These are phyloP conservation scores for Stereum hirsutum DNA, from an alignment of 1,284 basidiomycete genomes.

Conservation along the genomic window DNA sequence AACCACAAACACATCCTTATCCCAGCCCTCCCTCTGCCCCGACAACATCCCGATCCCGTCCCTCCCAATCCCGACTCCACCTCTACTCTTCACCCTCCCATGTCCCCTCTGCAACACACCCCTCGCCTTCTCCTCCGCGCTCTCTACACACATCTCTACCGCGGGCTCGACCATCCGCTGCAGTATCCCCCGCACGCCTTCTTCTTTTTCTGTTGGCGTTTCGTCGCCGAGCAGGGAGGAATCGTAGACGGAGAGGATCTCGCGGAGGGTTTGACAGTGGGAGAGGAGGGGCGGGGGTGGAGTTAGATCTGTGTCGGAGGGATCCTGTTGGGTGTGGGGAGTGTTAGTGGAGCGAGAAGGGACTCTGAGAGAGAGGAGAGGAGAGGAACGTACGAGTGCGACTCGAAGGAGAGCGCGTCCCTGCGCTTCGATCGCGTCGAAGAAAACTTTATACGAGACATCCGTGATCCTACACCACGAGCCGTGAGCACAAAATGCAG, in stretches of 20 bases:
- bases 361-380: too few relatives aligned
- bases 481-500: background rate
- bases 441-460: constrained; percentile 75
- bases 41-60: too few relatives aligned
- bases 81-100: too few relatives aligned
- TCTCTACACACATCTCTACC: constrained; percentile 64
- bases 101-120: too few relatives aligned
- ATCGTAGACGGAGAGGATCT: constrained; percentile 84
- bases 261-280: constrained; percentile 74
- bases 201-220: constrained; percentile 33
- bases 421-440: constrained; percentile 77
- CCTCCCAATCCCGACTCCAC: constrained; percentile 65
- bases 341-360: background rate
- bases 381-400: constrained; percentile 46
- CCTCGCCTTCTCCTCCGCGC: constrained; percentile 60
- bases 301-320: constrained; percentile 68
- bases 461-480: constrained; percentile 60
- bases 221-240: constrained; percentile 59
- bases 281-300: constrained; percentile 77
- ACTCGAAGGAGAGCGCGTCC: constrained; percentile 67
- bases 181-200: constrained; percentile 63
- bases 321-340: constrained; percentile 38
- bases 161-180: constrained; percentile 80
- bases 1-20: constrained; percentile 71
- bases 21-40: constrained; percentile 56